Base-by-base conservation (phyloP, 148 eudicot species). In the Rhododendron vialii region DNA sequence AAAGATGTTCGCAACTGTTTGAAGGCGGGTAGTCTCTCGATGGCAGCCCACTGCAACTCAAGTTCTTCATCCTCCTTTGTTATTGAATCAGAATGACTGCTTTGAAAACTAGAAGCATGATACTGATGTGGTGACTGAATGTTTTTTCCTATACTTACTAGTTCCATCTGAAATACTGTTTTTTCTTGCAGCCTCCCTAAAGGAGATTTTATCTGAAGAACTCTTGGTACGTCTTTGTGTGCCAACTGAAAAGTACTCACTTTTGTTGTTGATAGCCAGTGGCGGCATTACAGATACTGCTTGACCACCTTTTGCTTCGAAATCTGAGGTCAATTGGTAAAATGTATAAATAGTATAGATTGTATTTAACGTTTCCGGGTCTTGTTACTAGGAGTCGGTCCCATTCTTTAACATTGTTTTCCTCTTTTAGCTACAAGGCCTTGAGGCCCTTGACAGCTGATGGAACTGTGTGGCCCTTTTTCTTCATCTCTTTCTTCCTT, bases 11-110 rank as follows among this genome's bases (percentile, higher is more conserved):
- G 80, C 15, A 89, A 33, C 53, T 86, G 77, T 84, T 84, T 81
- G 51, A 81, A 86, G 28, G 90, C 50, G 2, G 90, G 88, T 12
- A 89, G 75, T 61, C 84, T 84, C 86, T 86, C 88, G 4, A 89
- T 86, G 1, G 80, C 88, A 45, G 90, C 88, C 90, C 88, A 89
- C 36, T 86, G 48, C 75, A 77, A 84, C 59, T 51, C 83, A 55
- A 69, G 30, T 48, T 82, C 87, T 69, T 86, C 88, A 28, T 82
- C 75, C 9, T 53, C 79, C 73, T 82, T 81, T 48, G 57, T 47
- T 80, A 48, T 35, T 35, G 84, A 80, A 65, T 85, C 87, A 9
- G 87, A 80, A 80, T 65, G 76, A 76, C 76, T 80, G 55, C 83
- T 85, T 79, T 20, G 51, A 10, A 79, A 47, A n/a, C 83, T 67